Evolutionary conservation across 176 grass and related monocot genomes (phyloP).

Genomic region (Eremochloa ophiuroides): DNA sequence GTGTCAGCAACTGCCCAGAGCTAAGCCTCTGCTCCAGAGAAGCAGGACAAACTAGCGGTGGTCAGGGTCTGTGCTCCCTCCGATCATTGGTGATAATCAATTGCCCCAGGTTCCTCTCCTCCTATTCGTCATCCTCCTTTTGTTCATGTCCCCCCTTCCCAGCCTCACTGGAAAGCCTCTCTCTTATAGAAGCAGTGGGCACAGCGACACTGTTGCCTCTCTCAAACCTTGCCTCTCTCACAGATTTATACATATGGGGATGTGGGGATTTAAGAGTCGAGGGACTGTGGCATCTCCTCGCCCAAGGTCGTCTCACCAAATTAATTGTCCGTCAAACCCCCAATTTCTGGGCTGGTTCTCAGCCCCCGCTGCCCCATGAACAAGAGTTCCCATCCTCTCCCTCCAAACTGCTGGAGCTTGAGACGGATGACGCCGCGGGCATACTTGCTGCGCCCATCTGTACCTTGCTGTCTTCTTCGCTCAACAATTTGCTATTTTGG

Average conservation of each 20-base stretch:
- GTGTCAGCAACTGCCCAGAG: accelerated
- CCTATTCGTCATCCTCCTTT: neutral
- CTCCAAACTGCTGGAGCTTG: neutral
- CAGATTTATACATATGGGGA: accelerated
- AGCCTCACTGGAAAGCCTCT: accelerated
- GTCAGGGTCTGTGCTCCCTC: neutral
- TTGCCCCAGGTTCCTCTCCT: neutral
- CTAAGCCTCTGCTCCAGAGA: neutral
- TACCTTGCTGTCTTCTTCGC: neutral
- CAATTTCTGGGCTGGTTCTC: neutral
- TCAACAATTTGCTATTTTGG: neutral
- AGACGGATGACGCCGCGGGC: neutral
- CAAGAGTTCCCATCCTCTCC: neutral
- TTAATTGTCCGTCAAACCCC: accelerated
- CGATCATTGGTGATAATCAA: accelerated
- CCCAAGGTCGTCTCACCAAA: neutral
- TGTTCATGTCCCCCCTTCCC: constrained; percentile 9
- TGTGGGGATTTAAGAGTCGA: neutral
- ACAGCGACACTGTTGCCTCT: neutral
- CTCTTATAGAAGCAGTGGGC: accelerated
- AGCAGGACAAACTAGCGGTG: neutral
- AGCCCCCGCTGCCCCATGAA: no score
- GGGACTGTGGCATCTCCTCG: neutral
- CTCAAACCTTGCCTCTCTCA: constrained; percentile 23
- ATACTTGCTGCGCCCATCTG: neutral